Conservation (phyloP, 2,329 filamentous ascomycete species). For the Lasiodiplodia gonubiensis region DNA sequence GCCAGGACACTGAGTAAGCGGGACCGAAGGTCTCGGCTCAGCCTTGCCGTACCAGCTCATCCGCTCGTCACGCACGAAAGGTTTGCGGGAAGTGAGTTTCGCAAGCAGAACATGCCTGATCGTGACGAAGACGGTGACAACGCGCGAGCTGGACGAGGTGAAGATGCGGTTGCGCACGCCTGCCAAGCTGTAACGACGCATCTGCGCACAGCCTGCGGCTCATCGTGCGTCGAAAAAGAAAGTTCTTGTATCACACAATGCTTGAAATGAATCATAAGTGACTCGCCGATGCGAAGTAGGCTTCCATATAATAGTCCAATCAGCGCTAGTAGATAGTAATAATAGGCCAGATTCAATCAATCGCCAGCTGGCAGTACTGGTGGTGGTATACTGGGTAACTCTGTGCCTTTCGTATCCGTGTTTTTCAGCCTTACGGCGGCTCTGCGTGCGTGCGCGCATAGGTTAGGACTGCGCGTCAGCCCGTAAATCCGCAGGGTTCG, state of each 20-base stretch:
- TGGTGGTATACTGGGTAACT: background rate
- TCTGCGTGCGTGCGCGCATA: background rate
- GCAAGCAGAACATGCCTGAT: background rate
- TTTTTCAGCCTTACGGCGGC: slow-evolving; percentile 3
- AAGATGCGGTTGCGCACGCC: background rate
- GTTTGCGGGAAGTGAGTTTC: background rate
- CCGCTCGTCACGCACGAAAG: background rate
- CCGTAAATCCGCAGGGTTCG: background rate
- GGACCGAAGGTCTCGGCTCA: background rate
- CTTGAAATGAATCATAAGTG: background rate
- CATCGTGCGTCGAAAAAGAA: background rate
- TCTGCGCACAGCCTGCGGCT: background rate
- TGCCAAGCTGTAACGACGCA: background rate
- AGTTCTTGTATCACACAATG: background rate
- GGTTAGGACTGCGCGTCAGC: background rate
- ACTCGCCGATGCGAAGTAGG: background rate
- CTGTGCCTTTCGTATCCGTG: background rate
- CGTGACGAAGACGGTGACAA: background rate
- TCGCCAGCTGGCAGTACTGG: no score
- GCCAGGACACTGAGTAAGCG: background rate
- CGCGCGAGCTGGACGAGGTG: background rate
- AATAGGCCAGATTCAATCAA: no score
- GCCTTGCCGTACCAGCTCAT: background rate
- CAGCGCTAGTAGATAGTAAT: background rate
- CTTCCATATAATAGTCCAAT: background rate